Evolutionary conservation across 805 yeast species (phyloP), one percentile per base, ranked within the genome.

Genomic region (Cyberlindnera sargentensis): DNA sequence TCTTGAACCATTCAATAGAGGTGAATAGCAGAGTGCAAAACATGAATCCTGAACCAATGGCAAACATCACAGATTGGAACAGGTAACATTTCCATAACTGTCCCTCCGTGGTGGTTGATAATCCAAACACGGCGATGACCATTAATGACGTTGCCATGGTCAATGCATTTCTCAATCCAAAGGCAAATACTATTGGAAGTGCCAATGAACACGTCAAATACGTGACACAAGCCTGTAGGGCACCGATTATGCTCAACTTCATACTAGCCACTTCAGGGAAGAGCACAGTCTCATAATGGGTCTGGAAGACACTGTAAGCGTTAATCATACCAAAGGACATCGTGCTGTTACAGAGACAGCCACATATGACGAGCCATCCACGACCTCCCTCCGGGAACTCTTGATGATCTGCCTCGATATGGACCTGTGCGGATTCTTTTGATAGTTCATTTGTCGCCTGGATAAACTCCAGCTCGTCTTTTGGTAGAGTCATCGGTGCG

Each of bases 1-100:
- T 77, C 36, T 75, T 63, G 60, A 84, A 84, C 82, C 85, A 83
- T 44, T 81, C 88, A 0, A 87, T 85, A 23, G 84, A 56, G 6
- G 82, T 60, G 7, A 78, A 71, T 32, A 80, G 63, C 6, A 76
- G 77, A 0, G 89, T 81, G 5, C 80, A 66, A 40, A 77, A 73
- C 31, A 78, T 62, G 6, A 78, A 53, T 0, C 84, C 78, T 7
- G 43, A 34, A 4, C 58, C 58, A 15, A 55, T 27, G 3, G 56
- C 42, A 41, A 50, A 51, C 43, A 55, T 43, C 4, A 55, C 38
- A 1, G 51, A 57, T 39, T 55, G 58, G 45, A 55, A 55, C n/a
- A 55, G 31, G 36, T 55, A 55, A 32, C 58, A 55, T 38, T 51
- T 55, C 58, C 58, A 55, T 8, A 55, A 35, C 37, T 53, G 42